Conservation (phyloP, 176 grass and related monocot genomes). For the Neostapfia colusana region DNA sequence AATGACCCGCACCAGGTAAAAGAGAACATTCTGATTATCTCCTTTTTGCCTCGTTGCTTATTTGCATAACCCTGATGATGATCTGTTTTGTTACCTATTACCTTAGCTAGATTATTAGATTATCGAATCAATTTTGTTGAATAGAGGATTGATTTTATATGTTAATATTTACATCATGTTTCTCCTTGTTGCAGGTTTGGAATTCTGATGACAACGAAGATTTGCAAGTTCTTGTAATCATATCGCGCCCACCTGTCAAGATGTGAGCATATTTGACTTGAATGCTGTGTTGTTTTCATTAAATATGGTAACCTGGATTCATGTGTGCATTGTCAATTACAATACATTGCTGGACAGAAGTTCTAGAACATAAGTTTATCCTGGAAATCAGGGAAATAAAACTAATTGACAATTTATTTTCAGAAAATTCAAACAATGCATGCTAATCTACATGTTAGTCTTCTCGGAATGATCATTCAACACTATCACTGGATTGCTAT, state of each 20-base stretch:
- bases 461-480: neutral
- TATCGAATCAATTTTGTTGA: neutral
- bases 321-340: neutral
- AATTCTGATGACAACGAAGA: slow-evolving; percentile 81
- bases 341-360: neutral
- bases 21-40: neutral
- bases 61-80: neutral
- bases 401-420: neutral
- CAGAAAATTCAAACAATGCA: neutral
- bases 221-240: slow-evolving; percentile 80
- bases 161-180: neutral
- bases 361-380: no score
- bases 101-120: neutral
- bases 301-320: neutral
- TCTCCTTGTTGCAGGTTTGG: slow-evolving; percentile 58
- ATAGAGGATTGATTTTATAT: neutral
- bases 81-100: neutral
- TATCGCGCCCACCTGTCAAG: slow-evolving; percentile 88
- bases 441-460: neutral
- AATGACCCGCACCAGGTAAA: slow-evolving; percentile 94
- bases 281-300: slow-evolving; percentile 4
- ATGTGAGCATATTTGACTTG: slow-evolving; percentile 54
- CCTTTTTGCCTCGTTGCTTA: neutral
- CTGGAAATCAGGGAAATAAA: neutral
- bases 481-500: neutral